Evolutionary conservation across 148 eudicot genomes (phyloP), one percentile per base, ranked within the genome.

Genomic region (Rhododendron molle): DNA sequence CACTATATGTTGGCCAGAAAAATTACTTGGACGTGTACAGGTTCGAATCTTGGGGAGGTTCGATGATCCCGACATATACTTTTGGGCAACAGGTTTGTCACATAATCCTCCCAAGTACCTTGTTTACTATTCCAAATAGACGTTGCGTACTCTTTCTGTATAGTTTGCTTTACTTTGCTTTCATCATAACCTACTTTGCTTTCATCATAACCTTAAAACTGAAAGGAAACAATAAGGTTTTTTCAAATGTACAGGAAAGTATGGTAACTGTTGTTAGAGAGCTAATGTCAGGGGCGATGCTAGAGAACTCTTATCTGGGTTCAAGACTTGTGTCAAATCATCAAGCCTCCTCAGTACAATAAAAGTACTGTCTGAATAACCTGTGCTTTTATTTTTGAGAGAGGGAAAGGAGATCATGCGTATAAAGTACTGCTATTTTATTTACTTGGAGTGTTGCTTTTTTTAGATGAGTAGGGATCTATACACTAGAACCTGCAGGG

Each of bases 21-120:
- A 97, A 97, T 87, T 97, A 97, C 90, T 89, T 97, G 93, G 98
- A 97, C 78, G 91, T 97, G 36, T 97, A 97, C 72, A 90, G 95
- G 20, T 97, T 85, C 86, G 99, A 97, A 87, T 89, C 89, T 82
- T 97, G 99, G 99, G 99, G 96, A 85, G 95, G 96, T 79, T 93
- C 95, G 62, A 47, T 94, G 89, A 94, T 97, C 85, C 99, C 99
- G 76, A 90, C 94, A 7, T 97, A 94, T 88, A 83, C 86, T 60
- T 65, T 87, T 85, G 98, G 99, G 76, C 98, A 97, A 84, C 98
- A 97, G 98, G 98, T 97, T 67, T 83, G 83, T 79, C 81, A 7
- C 58, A 69, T 54, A 36, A 52, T 83, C 82, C 28, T 32, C 83
- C 80, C 32, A 86, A 44, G 32, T 81, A n/a, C 38, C 46, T 21